Evolutionary conservation across 192 early-diverging fungal genomes (phyloP).

Genomic region (Dissophora ornata): DNA sequence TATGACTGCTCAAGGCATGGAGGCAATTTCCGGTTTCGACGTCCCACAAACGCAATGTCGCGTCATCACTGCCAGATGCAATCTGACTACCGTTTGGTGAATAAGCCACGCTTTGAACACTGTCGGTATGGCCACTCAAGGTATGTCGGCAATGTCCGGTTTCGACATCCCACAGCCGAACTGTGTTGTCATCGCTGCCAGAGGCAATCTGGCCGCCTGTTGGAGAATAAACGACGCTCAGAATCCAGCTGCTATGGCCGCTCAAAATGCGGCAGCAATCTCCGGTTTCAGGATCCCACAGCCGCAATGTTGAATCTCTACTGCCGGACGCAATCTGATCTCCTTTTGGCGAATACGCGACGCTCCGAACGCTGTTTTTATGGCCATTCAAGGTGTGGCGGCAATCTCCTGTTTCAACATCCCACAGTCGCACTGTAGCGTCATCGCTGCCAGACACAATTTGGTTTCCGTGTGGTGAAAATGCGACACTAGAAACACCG

Average conservation of each 20-base stretch:
- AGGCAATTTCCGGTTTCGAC: not conserved
- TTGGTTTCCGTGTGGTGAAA: not conserved
- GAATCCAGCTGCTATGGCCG: not conserved
- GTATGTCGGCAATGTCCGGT: not conserved
- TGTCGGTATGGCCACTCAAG: constrained; percentile 16
- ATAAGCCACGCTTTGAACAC: constrained; percentile 75
- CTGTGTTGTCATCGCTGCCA: not conserved
- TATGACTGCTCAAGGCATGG: not conserved
- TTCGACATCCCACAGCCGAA: too few relatives aligned
- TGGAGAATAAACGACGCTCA: too few relatives aligned
- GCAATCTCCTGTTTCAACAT: too few relatives aligned
- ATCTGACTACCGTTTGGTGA: constrained; percentile 68
- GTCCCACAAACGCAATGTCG: constrained; percentile 73
- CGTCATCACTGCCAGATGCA: constrained; percentile 73
- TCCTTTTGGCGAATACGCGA: too few relatives aligned
- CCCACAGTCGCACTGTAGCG: too few relatives aligned
- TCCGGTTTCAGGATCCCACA: constrained; percentile 1
- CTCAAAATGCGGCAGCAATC: not conserved
- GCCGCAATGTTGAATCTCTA: not conserved
- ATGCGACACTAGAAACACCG: not conserved
- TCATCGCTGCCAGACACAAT: not conserved
- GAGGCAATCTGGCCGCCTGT: too few relatives aligned
- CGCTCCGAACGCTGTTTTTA: too few relatives aligned
- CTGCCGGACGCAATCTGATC: not conserved
- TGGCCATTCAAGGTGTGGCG: too few relatives aligned